Evolutionary conservation across 805 yeast species (phyloP).

Genomic region (Candida gorgasii): DNA sequence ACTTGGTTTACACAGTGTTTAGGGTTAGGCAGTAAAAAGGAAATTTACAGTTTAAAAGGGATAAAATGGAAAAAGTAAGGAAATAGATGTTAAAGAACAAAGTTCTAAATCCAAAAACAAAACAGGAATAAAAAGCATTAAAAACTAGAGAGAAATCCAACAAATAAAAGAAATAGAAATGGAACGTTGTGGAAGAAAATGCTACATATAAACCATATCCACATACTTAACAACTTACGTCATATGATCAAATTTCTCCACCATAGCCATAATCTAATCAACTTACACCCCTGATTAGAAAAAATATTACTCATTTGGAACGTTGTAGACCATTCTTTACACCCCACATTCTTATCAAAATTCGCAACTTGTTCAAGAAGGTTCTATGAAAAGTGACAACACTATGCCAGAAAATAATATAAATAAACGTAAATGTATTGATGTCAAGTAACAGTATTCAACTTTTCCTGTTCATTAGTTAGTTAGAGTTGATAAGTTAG

Average conservation of each 20-base stretch:
- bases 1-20: not conserved
- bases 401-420: no score
- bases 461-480: not conserved
- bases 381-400: no score
- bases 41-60: no score
- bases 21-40: not conserved
- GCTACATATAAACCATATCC: no score
- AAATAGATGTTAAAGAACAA: no score
- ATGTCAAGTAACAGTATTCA: not conserved
- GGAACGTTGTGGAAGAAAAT: not conserved
- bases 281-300: not conserved
- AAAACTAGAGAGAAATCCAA: no score
- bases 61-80: not conserved
- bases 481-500: not conserved
- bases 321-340: not conserved
- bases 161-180: no score
- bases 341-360: constrained; percentile 2
- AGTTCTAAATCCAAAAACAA: no score
- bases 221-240: no score
- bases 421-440: not conserved
- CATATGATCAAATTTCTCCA: no score
- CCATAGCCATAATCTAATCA: not conserved
- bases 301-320: constrained; percentile 1
- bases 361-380: constrained; percentile 4
- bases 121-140: no score